A percentile compares a stretch with the other conserved stretches of the same genome.
These are phyloP conservation scores for Trametopsis cervina DNA, from an alignment of 768 basidiomycete species.

Conservation along the genomic window DNA sequence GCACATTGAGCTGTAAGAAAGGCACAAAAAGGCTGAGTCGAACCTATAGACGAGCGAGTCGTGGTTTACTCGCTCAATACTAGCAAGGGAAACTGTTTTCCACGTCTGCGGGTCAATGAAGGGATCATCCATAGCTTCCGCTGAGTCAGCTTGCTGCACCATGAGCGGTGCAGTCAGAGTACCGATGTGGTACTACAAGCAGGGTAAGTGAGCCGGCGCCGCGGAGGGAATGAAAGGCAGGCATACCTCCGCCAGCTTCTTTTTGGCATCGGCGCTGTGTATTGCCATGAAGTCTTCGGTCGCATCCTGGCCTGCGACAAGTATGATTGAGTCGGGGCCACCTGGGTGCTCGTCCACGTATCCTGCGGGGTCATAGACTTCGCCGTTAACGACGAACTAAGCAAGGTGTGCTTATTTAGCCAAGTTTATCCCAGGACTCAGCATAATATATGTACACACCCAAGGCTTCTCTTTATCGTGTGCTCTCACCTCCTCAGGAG, in stretches of 20 bases:
- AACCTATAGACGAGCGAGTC: constrained; percentile 47
- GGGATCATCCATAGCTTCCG: no score
- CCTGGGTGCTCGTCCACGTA: constrained; percentile 55
- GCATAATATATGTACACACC: constrained; percentile 1
- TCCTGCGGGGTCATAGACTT: constrained; percentile 44
- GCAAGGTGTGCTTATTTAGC: no score
- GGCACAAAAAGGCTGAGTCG: constrained; percentile 25
- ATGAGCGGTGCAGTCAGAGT: constrained; percentile 25
- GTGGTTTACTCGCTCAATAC: constrained; percentile 35
- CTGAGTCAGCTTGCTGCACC: no score
- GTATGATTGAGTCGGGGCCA: constrained; percentile 45
- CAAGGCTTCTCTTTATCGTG: constrained; percentile 22
- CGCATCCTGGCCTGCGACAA: constrained; percentile 52
- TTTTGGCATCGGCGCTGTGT: constrained; percentile 45
- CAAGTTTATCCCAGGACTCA: no score
- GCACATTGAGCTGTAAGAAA: not conserved
- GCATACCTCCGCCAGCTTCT: constrained; percentile 35
- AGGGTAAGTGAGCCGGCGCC: constrained; percentile 5
- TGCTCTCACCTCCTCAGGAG: constrained; percentile 33
- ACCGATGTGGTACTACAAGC: constrained; percentile 39
- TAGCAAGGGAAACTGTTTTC: constrained; percentile 37
- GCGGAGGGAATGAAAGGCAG: not conserved
- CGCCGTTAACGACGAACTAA: constrained; percentile 49
- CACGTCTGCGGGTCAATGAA: constrained; percentile 43
- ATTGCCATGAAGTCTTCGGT: constrained; percentile 62